Conservation (phyloP, 352 stramenopile species). For the Phytophthora aleatoria region DNA sequence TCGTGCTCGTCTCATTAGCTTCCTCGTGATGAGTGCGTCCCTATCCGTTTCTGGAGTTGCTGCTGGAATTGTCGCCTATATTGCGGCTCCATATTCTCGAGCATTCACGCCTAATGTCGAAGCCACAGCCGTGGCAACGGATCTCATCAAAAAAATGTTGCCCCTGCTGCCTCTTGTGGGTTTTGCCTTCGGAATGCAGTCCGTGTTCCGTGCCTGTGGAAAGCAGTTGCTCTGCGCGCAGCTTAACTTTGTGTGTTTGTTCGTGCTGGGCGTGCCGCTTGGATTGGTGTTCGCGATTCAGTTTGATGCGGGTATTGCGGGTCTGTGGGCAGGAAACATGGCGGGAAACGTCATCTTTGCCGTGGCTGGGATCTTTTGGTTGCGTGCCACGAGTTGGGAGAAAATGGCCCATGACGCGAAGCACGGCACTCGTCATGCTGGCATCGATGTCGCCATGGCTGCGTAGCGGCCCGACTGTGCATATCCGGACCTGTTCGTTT, state of each 20-base stretch:
- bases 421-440: conserved; percentile 40
- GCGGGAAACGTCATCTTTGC: conserved; percentile 46
- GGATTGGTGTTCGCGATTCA: conserved; percentile 48
- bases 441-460: conserved; percentile 21
- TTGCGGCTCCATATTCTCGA: conserved; percentile 44
- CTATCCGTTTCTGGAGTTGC: conserved; percentile 41
- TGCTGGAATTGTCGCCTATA: conserved; percentile 31
- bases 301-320: conserved; percentile 45
- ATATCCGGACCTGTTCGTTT: too few relatives aligned
- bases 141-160: conserved; percentile 41
- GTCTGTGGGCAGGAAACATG: conserved; percentile 65
- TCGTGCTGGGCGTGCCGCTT: conserved; percentile 53
- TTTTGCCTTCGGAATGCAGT: conserved; percentile 47
- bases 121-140: conserved; percentile 29
- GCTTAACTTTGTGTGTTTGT: conserved; percentile 60
- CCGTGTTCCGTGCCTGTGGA: conserved; percentile 51
- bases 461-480: conserved; percentile 8
- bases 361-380: conserved; percentile 42
- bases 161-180: conserved; percentile 44
- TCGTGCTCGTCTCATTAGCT: conserved; percentile 45
- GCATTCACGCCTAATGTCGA: conserved; percentile 46
- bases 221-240: conserved; percentile 54
- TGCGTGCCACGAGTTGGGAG: conserved; percentile 57
- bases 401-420: conserved; percentile 54
- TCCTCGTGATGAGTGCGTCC: conserved; percentile 37